phyloP scores from a whole-genome alignment of 2,329 filamentous ascomycete genomes.

The Penicillium psychrosexuale region DNA sequence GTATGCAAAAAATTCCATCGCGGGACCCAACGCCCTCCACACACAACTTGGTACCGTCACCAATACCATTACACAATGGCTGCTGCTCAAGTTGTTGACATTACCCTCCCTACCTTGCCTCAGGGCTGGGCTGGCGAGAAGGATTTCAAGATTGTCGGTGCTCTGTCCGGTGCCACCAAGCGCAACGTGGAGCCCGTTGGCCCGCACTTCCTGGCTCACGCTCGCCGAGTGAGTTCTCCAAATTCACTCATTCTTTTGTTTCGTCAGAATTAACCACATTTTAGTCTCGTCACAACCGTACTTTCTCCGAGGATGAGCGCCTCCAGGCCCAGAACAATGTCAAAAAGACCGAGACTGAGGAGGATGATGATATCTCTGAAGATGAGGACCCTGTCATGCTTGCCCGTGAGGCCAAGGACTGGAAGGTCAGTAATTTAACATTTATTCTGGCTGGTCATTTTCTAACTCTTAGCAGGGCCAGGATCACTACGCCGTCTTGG shows the following conservation, averaged over 20 bases:
- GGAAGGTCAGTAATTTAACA: conserved; percentile 69
- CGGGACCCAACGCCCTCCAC: conserved; percentile 17
- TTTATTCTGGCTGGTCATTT: background rate
- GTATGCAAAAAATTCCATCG: conserved; percentile 28
- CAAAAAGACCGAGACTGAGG: conserved; percentile 91
- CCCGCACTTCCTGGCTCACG: conserved; percentile 95
- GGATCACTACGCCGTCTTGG: conserved; percentile 97
- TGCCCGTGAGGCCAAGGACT: conserved; percentile 93
- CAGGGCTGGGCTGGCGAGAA: conserved; percentile 78
- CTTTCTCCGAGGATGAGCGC: conserved; percentile 96
- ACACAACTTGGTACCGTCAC: conserved; percentile 15
- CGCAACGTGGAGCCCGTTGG: conserved; percentile 94
- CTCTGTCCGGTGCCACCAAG: conserved; percentile 72
- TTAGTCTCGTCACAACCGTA: conserved; percentile 83
- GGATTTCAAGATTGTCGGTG: conserved; percentile 81
- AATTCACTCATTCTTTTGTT: background rate
- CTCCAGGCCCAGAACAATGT: conserved; percentile 93
- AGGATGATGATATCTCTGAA: conserved; percentile 89
- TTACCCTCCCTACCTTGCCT: conserved; percentile 67
- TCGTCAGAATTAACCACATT: conserved; percentile 19
- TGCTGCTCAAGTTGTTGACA: conserved; percentile 47
- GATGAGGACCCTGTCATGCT: conserved; percentile 90
- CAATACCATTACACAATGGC: conserved; percentile 55
- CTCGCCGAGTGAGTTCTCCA: conserved; percentile 66
- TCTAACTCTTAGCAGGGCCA: conserved; percentile 59